A percentile compares a stretch with the other conserved stretches of the same genome.
phyloP scores from a whole-genome alignment of 306 rosid species.

The Styphnolobium japonicum region DNA sequence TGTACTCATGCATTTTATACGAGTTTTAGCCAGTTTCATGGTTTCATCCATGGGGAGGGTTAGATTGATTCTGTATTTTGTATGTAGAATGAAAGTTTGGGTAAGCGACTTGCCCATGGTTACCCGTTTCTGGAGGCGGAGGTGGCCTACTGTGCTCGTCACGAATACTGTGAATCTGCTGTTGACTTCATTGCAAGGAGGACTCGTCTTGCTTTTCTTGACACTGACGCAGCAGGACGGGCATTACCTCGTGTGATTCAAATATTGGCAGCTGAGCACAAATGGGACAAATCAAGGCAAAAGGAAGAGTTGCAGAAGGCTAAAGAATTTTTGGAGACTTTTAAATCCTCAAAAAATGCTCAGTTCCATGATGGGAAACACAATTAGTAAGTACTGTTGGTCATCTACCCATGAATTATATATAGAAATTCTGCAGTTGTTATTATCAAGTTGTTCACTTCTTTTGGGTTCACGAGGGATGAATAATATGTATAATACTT shows the following conservation, averaged over 20 bases:
- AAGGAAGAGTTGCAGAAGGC: constrained; percentile 59
- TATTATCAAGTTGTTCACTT: neutral
- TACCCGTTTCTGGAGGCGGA: constrained; percentile 89
- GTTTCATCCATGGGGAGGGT: neutral
- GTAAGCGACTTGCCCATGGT: constrained; percentile 91
- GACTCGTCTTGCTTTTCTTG: constrained; percentile 83
- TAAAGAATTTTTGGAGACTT: constrained; percentile 64
- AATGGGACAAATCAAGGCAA: constrained; percentile 80
- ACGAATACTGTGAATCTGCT: constrained; percentile 88
- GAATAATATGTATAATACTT: neutral
- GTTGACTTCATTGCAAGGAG: constrained; percentile 86
- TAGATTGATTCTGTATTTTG: neutral
- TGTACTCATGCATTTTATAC: neutral
- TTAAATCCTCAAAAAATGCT: constrained; percentile 81
- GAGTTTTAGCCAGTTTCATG: neutral
- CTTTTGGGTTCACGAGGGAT: neutral
- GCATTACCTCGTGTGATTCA: constrained; percentile 79
- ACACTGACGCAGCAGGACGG: constrained; percentile 81
- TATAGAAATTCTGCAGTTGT: neutral
- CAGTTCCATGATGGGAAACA: constrained; percentile 85
- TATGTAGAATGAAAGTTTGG: constrained; percentile 69
- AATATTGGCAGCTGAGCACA: constrained; percentile 71
- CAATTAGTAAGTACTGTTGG: constrained; percentile 29
- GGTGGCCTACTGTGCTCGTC: constrained; percentile 92
- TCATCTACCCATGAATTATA: neutral